These are phyloP conservation scores for Clonostachys chloroleuca DNA, from an alignment of 2,329 filamentous ascomycete species.

Conservation along the genomic window DNA sequence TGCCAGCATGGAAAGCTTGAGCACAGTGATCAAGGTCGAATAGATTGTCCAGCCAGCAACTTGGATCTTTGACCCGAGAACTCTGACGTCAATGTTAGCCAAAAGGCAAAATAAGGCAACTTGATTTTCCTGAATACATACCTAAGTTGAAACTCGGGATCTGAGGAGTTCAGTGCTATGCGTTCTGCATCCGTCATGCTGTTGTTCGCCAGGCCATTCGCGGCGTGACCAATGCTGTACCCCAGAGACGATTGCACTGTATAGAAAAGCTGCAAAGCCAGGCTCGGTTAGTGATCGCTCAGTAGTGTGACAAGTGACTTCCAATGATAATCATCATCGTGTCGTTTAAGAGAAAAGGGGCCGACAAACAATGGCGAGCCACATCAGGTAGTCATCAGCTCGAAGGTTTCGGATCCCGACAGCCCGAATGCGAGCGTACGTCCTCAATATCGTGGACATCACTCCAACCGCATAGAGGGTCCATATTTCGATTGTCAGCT, in stretches of 20 bases:
- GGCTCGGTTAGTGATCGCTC: neutral
- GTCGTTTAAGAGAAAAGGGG: neutral
- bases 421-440: constrained; percentile 38
- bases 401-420: constrained; percentile 46
- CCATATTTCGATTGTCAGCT: constrained; percentile 23
- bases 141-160: constrained; percentile 37
- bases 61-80: constrained; percentile 52
- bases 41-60: constrained; percentile 54
- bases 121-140: constrained; percentile 6
- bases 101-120: neutral
- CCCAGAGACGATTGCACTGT: constrained; percentile 43
- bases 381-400: constrained; percentile 56
- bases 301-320: neutral
- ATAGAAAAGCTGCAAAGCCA: constrained; percentile 38
- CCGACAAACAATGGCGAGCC: constrained; percentile 41
- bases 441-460: constrained; percentile 42
- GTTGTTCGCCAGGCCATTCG: constrained; percentile 50
- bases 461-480: constrained; percentile 45
- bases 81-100: constrained; percentile 18
- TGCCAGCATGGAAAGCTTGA: constrained; percentile 51
- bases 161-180: constrained; percentile 30
- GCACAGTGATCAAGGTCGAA: constrained; percentile 44
- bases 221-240: constrained; percentile 42
- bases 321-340: too few species aligned
- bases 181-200: constrained; percentile 49